Evolutionary conservation across 768 basidiomycete species (phyloP).

Genomic region (Rhodotorula babjevae): DNA sequence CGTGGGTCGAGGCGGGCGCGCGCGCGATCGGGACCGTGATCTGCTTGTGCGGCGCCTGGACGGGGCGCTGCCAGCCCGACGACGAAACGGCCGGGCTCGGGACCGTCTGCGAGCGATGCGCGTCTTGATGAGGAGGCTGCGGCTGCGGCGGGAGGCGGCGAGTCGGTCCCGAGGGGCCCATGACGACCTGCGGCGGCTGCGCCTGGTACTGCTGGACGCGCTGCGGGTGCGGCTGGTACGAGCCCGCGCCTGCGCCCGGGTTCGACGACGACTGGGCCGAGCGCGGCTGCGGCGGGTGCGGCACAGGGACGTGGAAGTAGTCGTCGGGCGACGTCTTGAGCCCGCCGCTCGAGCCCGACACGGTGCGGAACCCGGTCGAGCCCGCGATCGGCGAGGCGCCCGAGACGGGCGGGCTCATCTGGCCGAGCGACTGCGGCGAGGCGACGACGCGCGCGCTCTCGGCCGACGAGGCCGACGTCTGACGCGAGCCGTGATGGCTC

Average conservation of each 20-base stretch:
- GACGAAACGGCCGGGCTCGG: slow-evolving; percentile 17
- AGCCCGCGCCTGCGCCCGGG: background rate
- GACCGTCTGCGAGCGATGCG: slow-evolving; percentile 22
- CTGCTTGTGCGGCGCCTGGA: background rate
- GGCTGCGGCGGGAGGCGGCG: slow-evolving; percentile 28
- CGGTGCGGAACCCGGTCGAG: background rate
- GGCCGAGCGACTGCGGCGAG: background rate
- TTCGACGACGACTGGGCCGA: background rate
- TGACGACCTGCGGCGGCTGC: slow-evolving; percentile 14
- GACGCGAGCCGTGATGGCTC: background rate
- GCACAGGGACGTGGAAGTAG: slow-evolving; percentile 5
- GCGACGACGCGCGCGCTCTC: background rate
- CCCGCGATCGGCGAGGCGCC: background rate
- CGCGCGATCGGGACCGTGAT: background rate
- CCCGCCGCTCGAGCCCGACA: background rate
- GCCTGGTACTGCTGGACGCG: background rate
- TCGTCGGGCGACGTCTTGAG: slow-evolving; percentile 8
- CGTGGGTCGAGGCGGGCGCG: background rate
- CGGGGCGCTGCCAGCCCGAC: background rate
- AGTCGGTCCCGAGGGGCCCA: slow-evolving; percentile 20
- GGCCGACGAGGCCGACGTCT: background rate
- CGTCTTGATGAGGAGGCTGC: background rate
- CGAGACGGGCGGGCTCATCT: background rate
- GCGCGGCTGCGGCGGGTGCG: background rate
- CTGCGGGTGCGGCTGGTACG: slow-evolving; percentile 6